Conservation (phyloP, 768 basidiomycete species). For the Galerina marginata region DNA sequence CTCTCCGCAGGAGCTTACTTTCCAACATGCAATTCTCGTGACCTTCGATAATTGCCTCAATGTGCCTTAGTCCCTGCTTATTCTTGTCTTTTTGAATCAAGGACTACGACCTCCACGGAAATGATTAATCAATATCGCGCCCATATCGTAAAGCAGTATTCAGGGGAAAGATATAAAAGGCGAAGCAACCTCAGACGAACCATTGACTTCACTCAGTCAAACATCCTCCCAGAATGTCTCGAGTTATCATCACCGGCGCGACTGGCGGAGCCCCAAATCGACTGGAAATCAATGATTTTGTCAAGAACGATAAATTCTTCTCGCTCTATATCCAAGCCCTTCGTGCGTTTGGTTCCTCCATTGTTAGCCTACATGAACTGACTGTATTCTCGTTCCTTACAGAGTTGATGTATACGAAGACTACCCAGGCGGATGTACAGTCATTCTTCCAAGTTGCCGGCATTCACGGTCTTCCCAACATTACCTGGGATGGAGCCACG, state of each 20-base stretch:
- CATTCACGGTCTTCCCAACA: constrained; percentile 57
- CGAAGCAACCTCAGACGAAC: background rate
- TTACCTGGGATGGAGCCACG: constrained; percentile 47
- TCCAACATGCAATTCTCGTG: no score
- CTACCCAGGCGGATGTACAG: constrained; percentile 29
- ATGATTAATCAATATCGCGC: no score
- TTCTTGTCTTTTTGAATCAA: no score
- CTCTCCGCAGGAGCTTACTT: no score
- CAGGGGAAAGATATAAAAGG: constrained; percentile 1
- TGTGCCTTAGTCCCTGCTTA: no score
- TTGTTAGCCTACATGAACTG: background rate
- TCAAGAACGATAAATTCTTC: constrained; percentile 49
- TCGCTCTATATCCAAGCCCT: constrained; percentile 58
- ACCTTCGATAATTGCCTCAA: no score
- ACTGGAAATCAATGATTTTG: constrained; percentile 48
- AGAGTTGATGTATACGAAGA: constrained; percentile 37
- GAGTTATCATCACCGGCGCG: constrained; percentile 33
- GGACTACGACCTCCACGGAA: no score
- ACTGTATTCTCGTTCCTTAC: background rate
- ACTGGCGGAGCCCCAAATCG: constrained; percentile 39
- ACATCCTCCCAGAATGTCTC: constrained; percentile 8
- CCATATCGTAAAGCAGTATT: background rate
- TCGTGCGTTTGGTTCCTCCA: constrained; percentile 34
- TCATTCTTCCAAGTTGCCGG: constrained; percentile 54
- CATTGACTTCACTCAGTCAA: background rate